Percentiles rank a stretch among this genome's conserved stretches.
phyloP scores from a whole-genome alignment of 2,329 filamentous ascomycete genomes.

The Thermochaetoides dissita region DNA sequence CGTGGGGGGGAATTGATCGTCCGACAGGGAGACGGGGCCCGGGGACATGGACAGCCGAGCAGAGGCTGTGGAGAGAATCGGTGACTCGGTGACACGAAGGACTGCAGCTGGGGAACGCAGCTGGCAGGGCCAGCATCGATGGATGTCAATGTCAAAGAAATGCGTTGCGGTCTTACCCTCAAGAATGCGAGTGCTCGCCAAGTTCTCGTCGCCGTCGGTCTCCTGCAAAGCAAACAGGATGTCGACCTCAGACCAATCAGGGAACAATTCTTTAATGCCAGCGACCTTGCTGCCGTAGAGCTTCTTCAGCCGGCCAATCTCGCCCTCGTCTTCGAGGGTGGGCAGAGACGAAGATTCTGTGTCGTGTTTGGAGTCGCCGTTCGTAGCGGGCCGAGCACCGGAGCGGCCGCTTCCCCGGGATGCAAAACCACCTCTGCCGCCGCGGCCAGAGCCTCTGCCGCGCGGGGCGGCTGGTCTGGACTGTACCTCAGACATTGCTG shows the following conservation, averaged over 20 bases:
- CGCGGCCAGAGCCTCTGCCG: conserved; percentile 80
- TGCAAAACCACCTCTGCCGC: conserved; percentile 65
- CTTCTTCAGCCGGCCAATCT: conserved; percentile 84
- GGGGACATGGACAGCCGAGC: conserved; percentile 1
- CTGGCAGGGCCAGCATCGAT: no score
- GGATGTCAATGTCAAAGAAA: background rate
- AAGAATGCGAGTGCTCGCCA: conserved; percentile 63
- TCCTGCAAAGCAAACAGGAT: conserved; percentile 87
- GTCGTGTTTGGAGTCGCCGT: conserved; percentile 55
- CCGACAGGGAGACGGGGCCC: background rate
- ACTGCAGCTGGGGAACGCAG: no score
- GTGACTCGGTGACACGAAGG: no score
- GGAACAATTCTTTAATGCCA: conserved; percentile 83
- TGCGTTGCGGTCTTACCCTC: conserved; percentile 42
- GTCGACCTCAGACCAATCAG: conserved; percentile 90
- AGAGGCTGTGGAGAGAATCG: conserved; percentile 3
- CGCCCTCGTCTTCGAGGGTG: conserved; percentile 66
- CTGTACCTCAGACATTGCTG: conserved; percentile 86
- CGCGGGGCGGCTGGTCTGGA: conserved; percentile 69
- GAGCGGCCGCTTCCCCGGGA: conserved; percentile 57
- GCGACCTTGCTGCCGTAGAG: conserved; percentile 67
- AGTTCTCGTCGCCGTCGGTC: conserved; percentile 62
- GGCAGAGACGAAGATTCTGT: conserved; percentile 40
- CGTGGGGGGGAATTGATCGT: no score
- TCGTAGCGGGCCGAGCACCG: conserved; percentile 37